These are phyloP conservation scores for Rhizophagus sp. DNA, from an alignment of 192 early-diverging fungal genomes.

Conservation along the genomic window DNA sequence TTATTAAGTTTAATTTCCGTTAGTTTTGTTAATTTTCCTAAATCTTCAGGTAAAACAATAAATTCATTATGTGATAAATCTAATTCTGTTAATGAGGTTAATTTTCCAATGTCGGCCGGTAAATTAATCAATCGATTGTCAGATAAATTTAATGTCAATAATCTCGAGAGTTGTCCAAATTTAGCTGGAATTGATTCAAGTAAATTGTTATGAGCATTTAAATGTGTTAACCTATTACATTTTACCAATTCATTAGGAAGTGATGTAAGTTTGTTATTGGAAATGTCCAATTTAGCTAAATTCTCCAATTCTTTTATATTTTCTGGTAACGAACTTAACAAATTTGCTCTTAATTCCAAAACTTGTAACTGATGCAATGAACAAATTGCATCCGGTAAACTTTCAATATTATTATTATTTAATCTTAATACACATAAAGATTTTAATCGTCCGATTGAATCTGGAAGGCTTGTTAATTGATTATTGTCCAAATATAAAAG, in stretches of 20 bases:
- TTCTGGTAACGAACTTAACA: slow-evolving; percentile 41
- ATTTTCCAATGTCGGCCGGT: slow-evolving; percentile 40
- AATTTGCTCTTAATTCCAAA: slow-evolving; percentile 39
- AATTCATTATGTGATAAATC: slow-evolving; percentile 56
- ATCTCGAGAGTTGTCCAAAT: slow-evolving; percentile 42
- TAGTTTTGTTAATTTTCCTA: slow-evolving; percentile 42
- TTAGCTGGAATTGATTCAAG: slow-evolving; percentile 50
- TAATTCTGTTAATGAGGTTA: slow-evolving; percentile 48
- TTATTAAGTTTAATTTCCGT: slow-evolving; percentile 47
- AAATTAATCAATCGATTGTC: slow-evolving; percentile 52
- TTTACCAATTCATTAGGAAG: slow-evolving; percentile 43
- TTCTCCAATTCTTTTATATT: slow-evolving; percentile 49
- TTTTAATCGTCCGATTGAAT: slow-evolving; percentile 42
- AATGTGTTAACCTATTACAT: slow-evolving; percentile 37
- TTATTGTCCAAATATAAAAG: slow-evolving; percentile 43
- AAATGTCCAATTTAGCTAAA: slow-evolving; percentile 55
- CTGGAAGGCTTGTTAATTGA: slow-evolving; percentile 37
- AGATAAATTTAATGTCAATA: slow-evolving; percentile 49
- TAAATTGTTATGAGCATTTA: slow-evolving; percentile 51
- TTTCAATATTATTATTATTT: slow-evolving; percentile 40
- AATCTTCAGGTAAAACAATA: slow-evolving; percentile 43
- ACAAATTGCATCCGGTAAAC: slow-evolving; percentile 40
- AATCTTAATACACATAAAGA: slow-evolving; percentile 40
- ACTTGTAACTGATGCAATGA: slow-evolving; percentile 45
- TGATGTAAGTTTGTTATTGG: slow-evolving; percentile 47